Base-by-base conservation (phyloP, 73 alveolate species). In the Diophrys sp. region DNA sequence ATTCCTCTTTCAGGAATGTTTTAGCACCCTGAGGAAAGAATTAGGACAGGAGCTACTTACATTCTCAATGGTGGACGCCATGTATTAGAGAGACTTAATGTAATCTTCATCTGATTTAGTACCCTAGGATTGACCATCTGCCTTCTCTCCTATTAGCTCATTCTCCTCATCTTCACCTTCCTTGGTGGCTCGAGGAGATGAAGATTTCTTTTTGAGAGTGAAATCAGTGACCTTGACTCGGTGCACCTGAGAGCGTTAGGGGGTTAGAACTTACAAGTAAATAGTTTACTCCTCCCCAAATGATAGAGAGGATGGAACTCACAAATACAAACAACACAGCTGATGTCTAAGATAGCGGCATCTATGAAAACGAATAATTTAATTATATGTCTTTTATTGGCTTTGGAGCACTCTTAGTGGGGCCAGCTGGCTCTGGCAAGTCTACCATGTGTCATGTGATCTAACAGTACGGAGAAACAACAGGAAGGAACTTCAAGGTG, bases 401-500 rank as follows among this genome's bases (percentile, higher is more conserved):
- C 27, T 87, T 80, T 27, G 93, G 93, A 0, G 87, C 72, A 80
- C 78, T 88, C 73, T 89, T 91, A 28, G 75, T 94, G 62, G 98
- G 98, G 2, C 98, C 97, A 0, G 97, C 98, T 29, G 97, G 98
- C 0, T 83, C 92, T 66, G 98, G 98, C 31, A 94, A 97, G 95
- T 90, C 99, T 56, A 96, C 99, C 18, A 92, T 95, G 79, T 97
- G 99, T 82, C 84, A 91, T 67, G 91, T 88, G 72, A 71, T 97
- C 56, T 92, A 96, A 81, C 97, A 95, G 71, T 83, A 86, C 54
- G 95, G 96, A 18, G 93, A 87, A 67, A 57, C 87, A 18, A 80
- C 78, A 69, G 95, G 90, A 76, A 83, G 98, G 76, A 85, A 72
- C n/a, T 84, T 93, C 56, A 88, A 89, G 77, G 97, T 95, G 1